Conservation (phyloP, 441 rosid genomes). For the Kokia cookei region DNA sequence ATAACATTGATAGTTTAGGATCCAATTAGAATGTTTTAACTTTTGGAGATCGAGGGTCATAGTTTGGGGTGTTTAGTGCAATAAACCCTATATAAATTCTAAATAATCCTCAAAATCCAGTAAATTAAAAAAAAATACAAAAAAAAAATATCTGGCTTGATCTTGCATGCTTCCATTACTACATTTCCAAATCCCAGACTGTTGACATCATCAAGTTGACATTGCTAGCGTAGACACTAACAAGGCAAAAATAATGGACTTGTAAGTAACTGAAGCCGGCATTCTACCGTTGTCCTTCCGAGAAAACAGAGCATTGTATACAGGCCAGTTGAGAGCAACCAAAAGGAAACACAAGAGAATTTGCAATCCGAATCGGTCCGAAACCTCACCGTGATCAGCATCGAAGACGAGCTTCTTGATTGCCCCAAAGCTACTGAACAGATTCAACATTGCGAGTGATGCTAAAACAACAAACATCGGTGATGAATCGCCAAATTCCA, state of each 20-base stretch:
- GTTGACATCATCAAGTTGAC: neutral
- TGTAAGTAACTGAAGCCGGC: slow-evolving; percentile 16
- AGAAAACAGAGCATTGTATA: slow-evolving; percentile 23
- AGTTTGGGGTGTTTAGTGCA: too few relatives aligned
- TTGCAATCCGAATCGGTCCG: slow-evolving; percentile 9
- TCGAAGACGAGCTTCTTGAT: neutral
- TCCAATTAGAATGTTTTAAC: too few relatives aligned
- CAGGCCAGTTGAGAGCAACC: slow-evolving; percentile 24
- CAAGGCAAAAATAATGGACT: slow-evolving; percentile 12
- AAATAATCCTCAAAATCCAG: too few relatives aligned
- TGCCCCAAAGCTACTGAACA: slow-evolving; percentile 7
- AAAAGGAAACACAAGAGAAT: slow-evolving; percentile 6
- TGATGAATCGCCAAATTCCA: slow-evolving; percentile 26
- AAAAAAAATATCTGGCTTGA: too few relatives aligned
- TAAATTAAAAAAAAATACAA: too few relatives aligned
- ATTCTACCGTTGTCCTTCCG: slow-evolving; percentile 24
- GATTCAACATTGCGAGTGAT: slow-evolving; percentile 22
- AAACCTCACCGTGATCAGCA: neutral
- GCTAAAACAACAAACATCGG: slow-evolving; percentile 25
- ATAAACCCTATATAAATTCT: too few relatives aligned
- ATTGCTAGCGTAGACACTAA: neutral
- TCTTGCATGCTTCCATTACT: too few relatives aligned
- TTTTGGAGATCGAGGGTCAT: too few relatives aligned
- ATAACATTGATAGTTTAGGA: too few relatives aligned
- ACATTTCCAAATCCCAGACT: too few relatives aligned